Evolutionary conservation across 257 asterid genomes (phyloP), one percentile per base, ranked within the genome.

Genomic region (Salvia miltiorrhiza): DNA sequence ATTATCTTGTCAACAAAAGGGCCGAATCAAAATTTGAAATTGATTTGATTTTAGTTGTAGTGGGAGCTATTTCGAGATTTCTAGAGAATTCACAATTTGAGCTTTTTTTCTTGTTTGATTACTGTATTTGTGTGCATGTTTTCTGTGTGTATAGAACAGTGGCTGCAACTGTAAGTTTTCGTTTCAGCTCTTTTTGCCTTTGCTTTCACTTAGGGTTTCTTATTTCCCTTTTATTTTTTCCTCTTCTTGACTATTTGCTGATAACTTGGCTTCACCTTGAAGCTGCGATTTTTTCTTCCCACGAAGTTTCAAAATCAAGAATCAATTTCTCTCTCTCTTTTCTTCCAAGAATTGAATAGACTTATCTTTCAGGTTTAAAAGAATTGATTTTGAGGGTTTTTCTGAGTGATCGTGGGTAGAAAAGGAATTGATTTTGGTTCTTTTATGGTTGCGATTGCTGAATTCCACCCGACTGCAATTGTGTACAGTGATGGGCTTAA

Each of bases 201-300:
- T 84, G 81, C 87, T 77, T 79, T 53, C 71, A 23, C 65, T 72
- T 75, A 72, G 87, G 87, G 80, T 75, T 79, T 83, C 75, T 69
- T 68, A 65, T 66, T 63, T 43, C 56, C 64, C 50, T 57, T 63
- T 71, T 67, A 48, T 65, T 66, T 47, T 65, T 66, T 47, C 39
- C 4, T 65, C 33, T 57, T 44, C 14, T 58, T 61, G 21, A 64
- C 54, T 44, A 40, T 66, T 65, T 39, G 9, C 70, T 49, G 47
- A 37, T 32, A 62, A 52, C 76, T 45, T 78, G 69, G 76, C 82
- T 70, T 75, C 78, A 63, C 5, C 72, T 70, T 67, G 78, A 65
- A 80, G 78, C 76, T 74, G 67, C 53, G 7, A 19, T 44, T 81
- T 74, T 54, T 70, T 63, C 54, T 30, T 14, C 68, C 67, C 67